A percentile compares a stretch with the other conserved stretches of the same genome.
Conservation (phyloP, 225 moss, liverwort and hornwort species). For the Physcomitrellopsis africana region DNA sequence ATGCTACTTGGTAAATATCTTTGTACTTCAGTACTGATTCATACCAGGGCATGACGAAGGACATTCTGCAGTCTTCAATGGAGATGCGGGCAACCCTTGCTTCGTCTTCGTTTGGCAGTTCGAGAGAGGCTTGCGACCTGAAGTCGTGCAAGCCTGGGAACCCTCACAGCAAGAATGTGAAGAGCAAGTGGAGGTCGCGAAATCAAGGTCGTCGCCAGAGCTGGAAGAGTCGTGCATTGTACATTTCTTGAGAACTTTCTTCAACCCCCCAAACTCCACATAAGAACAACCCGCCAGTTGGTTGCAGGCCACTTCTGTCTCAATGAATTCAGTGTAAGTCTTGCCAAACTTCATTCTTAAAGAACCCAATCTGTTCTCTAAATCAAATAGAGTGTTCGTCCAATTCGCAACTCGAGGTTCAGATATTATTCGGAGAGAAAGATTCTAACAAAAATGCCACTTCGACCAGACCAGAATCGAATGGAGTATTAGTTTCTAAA, state of each 20-base stretch:
- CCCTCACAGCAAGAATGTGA: too few relatives aligned
- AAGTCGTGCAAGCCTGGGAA: too few relatives aligned
- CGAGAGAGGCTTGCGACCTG: too few relatives aligned
- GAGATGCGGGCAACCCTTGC: too few relatives aligned
- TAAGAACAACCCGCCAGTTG: slow-evolving; percentile 55
- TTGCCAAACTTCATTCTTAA: slow-evolving; percentile 70
- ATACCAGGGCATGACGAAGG: too few relatives aligned
- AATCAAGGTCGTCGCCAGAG: neutral
- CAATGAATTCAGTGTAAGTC: slow-evolving; percentile 52
- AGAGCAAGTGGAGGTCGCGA: neutral
- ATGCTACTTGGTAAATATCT: too few relatives aligned
- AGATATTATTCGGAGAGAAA: too few relatives aligned
- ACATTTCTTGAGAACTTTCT: slow-evolving; percentile 74
- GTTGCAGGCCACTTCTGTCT: slow-evolving; percentile 43
- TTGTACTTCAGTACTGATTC: too few relatives aligned
- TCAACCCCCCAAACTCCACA: slow-evolving; percentile 66
- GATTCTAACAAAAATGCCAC: too few relatives aligned
- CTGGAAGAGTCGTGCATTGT: slow-evolving; percentile 37
- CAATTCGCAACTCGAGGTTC: neutral
- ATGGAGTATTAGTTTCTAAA: neutral
- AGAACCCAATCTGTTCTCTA: neutral
- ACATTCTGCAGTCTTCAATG: too few relatives aligned
- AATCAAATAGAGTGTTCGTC: neutral
- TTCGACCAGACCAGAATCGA: neutral
- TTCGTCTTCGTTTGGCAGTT: too few relatives aligned